Evolutionary conservation across 495 filamentous ascomycete species (phyloP), one percentile per base, ranked within the genome.

Genomic region (Trichocladium antarcticum): DNA sequence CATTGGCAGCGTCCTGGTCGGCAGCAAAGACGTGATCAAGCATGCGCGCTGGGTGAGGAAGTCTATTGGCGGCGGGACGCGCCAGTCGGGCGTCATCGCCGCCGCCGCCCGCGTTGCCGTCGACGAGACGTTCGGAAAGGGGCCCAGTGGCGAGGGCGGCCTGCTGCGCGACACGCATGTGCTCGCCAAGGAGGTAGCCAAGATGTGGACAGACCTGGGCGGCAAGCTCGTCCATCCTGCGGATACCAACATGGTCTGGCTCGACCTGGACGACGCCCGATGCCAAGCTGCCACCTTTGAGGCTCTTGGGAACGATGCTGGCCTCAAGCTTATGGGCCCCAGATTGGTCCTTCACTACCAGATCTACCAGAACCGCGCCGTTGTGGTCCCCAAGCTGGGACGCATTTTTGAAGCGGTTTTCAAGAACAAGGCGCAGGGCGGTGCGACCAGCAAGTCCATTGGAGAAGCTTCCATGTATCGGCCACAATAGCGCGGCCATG

Each of bases 221-320:
- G 81, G 83, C 11, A 72, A 77, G 65, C 60, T 79, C 22, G 40
- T 60, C 34, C 65, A 79, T 27, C 79, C 79, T 7, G 81, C 83
- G 3, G 83, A 95, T 56, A 95, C 89, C 35, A 95, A 97, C 64
- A 95, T 95, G 84, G 79, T 93, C 14, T 97, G 89, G 90, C 54
- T 95, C 48, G 84, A 94, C 65, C 64, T 95, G 24, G 78, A 81
- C 22, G 69, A 60, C 10, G 60, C 55, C 6, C 68, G 71, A 0
- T 68, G 80, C 45, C 53, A 58, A 5, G 48, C 36, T 10, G 67
- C 73, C 38, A 62, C 59, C 27, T 70, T 82, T 28, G 66, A 73
- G 16, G 63, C 69, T 47, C 57, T 76, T 14, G 75, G 69, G 9
- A 62, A 67, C 55, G 69, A 75, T 51, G 64, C 67, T 16, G 83